Base-by-base conservation (phyloP, 345 rosid species). In the Kandelia obovata region DNA sequence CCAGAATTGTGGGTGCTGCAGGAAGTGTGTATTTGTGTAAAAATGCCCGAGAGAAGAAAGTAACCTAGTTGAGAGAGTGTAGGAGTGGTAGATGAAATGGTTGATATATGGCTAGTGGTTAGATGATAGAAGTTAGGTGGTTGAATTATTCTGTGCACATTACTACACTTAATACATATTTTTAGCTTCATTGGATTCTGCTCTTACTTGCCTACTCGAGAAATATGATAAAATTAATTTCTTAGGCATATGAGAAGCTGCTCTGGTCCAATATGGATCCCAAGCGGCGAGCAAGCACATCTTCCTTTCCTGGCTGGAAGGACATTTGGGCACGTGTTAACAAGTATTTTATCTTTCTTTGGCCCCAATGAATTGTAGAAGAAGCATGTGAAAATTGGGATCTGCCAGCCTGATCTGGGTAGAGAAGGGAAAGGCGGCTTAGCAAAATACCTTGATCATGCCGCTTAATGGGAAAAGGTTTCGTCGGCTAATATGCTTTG, bases 61-160 rank as follows among this genome's bases (percentile, higher is more conserved):
- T 66, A 65, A 28, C 20, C 70, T 60, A 74, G 79, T 60, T 47
- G 71, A 49, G 47, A 28, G 75, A 34, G 65, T 56, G 68, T 49
- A 69, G 57, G 70, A 56, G 69, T 66, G 0, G 0, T 28, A 34
- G 69, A 62, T 61, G 52, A 46, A 16, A 59, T 52, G 43, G 69
- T 31, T 62, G 52, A 57, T 59, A 76, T 61, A 31, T 28, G 63
- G 60, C 17, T 49, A 32, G 68, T 34, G 61, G n/a, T 55, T 77
- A 74, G 78, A 62, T 72, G 57, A 59, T 70, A 21, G 13, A 52
- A 35, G 17, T 56, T 43, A 64, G 79, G 63, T 72, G 72, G 75
- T 64, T 76, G 77, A 67, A 61, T 75, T 75, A 75, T 85, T 79
- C 70, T 78, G 81, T 84, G 68, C 75, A 76, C 78, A 79, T 79